A percentile compares a stretch with the other conserved stretches of the same genome.
These are phyloP conservation scores for Hypoxylon sp. DNA, from an alignment of 2,329 filamentous ascomycete species.

Conservation along the genomic window DNA sequence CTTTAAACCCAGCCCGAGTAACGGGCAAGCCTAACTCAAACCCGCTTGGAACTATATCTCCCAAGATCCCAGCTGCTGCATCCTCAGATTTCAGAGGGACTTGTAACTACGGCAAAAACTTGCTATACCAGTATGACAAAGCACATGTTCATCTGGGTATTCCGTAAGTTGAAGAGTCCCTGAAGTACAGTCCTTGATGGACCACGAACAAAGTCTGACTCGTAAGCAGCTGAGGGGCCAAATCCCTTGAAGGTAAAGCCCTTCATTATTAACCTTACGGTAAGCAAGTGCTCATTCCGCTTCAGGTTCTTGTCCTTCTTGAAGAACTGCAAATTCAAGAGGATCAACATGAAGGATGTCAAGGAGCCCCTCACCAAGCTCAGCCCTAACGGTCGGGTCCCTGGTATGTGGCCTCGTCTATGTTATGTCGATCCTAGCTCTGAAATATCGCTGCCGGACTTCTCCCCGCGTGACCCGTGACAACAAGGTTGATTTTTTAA, in stretches of 20 bases:
- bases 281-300: not conserved
- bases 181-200: not conserved
- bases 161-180: not conserved
- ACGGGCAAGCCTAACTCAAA: too few relatives aligned
- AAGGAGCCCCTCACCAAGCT: not conserved
- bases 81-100: too few relatives aligned
- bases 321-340: not conserved
- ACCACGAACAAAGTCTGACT: not conserved
- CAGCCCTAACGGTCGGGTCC: not conserved
- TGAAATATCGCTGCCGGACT: not conserved
- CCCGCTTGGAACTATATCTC: too few relatives aligned
- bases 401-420: not conserved
- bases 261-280: not conserved
- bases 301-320: not conserved
- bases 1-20: not conserved
- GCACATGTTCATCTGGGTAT: not conserved
- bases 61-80: too few relatives aligned
- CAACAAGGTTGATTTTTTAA: not conserved
- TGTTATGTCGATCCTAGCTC: not conserved
- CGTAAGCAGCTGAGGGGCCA: not conserved
- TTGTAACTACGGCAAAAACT: not conserved
- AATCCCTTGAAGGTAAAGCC: not conserved
- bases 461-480: not conserved
- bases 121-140: not conserved
- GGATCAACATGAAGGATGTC: not conserved